Percentiles rank a stretch among this genome's conserved stretches.
These are phyloP conservation scores for Lachnellula subtilissima DNA, from an alignment of 2,329 filamentous ascomycete species.

Conservation along the genomic window DNA sequence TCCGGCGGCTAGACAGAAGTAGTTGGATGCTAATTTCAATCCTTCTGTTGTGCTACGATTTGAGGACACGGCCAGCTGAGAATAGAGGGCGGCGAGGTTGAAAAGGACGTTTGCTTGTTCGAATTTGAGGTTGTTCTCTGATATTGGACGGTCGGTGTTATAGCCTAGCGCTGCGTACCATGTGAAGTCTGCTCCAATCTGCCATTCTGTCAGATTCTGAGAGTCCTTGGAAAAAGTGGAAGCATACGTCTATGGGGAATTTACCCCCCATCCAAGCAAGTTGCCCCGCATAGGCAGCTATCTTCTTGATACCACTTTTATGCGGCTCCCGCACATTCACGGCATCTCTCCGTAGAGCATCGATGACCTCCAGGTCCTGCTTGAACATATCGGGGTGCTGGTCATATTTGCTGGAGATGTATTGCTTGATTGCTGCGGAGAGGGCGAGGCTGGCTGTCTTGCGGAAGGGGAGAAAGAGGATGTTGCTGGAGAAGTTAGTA, in stretches of 20 bases:
- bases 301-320: slow-evolving; percentile 75
- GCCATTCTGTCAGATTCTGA: slow-evolving; percentile 7
- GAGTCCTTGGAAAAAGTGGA: background rate
- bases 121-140: slow-evolving; percentile 65
- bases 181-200: slow-evolving; percentile 91
- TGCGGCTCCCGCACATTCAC: slow-evolving; percentile 86
- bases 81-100: slow-evolving; percentile 91
- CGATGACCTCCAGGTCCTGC: slow-evolving; percentile 81
- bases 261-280: slow-evolving; percentile 90
- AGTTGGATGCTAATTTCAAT: slow-evolving; percentile 81
- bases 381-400: slow-evolving; percentile 97
- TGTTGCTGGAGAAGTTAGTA: slow-evolving; percentile 24
- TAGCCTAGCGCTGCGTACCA: slow-evolving; percentile 96
- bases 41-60: slow-evolving; percentile 76
- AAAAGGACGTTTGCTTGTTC: slow-evolving; percentile 90
- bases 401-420: slow-evolving; percentile 98
- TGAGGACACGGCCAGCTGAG: slow-evolving; percentile 78
- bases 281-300: slow-evolving; percentile 90
- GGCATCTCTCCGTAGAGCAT: slow-evolving; percentile 78
- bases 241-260: slow-evolving; percentile 82
- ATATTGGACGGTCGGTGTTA: slow-evolving; percentile 69
- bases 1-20: slow-evolving; percentile 83
- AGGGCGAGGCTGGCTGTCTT: slow-evolving; percentile 75
- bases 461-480: slow-evolving; percentile 63
- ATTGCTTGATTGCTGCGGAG: slow-evolving; percentile 79